Percentiles rank a stretch among this genome's conserved stretches.
Conservation (phyloP, 345 rosid genomes). For the Salix purpurea region DNA sequence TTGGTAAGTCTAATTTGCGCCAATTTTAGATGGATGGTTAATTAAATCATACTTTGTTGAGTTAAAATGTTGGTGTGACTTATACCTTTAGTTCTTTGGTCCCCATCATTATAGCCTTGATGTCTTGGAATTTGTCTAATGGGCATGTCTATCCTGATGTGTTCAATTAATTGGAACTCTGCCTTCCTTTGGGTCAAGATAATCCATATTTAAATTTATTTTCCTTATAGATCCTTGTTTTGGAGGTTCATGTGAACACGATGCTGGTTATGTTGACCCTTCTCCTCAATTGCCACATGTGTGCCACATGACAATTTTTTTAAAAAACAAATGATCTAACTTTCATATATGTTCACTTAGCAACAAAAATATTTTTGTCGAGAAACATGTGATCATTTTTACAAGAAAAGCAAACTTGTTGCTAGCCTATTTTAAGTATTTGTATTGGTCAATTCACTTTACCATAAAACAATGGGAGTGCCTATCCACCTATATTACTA, state of each 20-base stretch:
- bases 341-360: background rate
- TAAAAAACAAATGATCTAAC: background rate
- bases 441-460: background rate
- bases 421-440: background rate
- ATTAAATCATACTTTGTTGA: background rate
- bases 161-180: background rate
- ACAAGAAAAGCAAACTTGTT: background rate
- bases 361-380: background rate
- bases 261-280: background rate
- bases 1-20: slow-evolving; percentile 52
- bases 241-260: background rate
- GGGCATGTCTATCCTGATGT: background rate
- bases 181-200: background rate
- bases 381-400: slow-evolving; percentile 1
- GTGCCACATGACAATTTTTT: too few species aligned
- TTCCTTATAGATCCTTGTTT: background rate
- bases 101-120: too few species aligned
- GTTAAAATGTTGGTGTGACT: background rate
- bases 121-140: background rate
- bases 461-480: background rate
- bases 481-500: background rate
- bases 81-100: too few species aligned
- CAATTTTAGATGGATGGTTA: background rate
- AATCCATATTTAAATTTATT: background rate
- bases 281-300: background rate